A percentile compares a stretch with the other conserved stretches of the same genome.
phyloP scores from a whole-genome alignment of 495 filamentous ascomycete genomes.

The Podospora bellae-mahoneyi region DNA sequence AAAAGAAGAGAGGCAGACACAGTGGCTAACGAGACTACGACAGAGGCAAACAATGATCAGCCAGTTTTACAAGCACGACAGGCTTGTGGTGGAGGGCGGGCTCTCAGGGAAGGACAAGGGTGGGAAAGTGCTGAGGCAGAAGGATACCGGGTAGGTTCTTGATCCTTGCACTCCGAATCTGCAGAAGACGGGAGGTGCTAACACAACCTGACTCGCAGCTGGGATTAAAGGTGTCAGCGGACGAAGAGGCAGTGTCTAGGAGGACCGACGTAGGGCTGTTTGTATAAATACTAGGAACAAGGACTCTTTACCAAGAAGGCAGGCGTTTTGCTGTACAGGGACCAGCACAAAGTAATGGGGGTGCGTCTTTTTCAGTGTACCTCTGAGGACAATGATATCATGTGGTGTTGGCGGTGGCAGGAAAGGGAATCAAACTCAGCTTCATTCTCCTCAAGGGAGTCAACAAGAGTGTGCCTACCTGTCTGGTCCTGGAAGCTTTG shows the following conservation, averaged over 20 bases:
- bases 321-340: neutral
- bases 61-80: constrained; percentile 90
- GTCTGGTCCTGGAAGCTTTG: no score
- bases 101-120: constrained; percentile 75
- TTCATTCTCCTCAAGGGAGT: neutral
- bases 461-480: neutral
- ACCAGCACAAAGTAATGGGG: neutral
- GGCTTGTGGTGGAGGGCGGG: constrained; percentile 89
- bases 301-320: neutral
- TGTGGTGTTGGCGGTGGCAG: neutral
- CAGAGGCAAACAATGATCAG: constrained; percentile 94
- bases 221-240: neutral
- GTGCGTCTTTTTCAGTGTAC: neutral
- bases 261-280: neutral
- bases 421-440: neutral
- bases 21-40: neutral
- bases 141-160: constrained; percentile 33
- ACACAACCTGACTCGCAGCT: neutral
- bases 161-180: neutral
- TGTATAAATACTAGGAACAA: neutral
- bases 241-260: neutral
- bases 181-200: neutral
- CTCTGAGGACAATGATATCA: neutral
- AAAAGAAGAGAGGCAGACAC: neutral
- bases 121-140: constrained; percentile 50